Base-by-base conservation (phyloP, 2,329 filamentous ascomycete genomes). In the Alternaria gaisen region DNA sequence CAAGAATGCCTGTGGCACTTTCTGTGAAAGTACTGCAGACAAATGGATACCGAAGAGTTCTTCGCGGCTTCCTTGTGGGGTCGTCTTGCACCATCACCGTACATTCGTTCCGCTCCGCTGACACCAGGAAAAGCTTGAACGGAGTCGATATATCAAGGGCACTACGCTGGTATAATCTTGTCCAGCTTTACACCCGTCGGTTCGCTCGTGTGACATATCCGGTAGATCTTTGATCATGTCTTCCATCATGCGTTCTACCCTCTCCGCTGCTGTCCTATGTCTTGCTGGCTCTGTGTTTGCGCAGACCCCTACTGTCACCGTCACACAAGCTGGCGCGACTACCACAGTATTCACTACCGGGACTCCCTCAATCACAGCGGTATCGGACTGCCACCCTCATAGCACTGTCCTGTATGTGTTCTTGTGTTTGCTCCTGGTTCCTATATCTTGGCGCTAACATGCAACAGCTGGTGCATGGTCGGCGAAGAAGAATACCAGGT, bases 341-440 rank as follows among this genome's bases (percentile, higher is more conserved):
- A 47, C 58, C 7, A 53, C 58, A 7, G 41, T 32, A 8, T 41
- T 36, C 9, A 48, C 53, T n/a, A 57, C 59, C 28, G 56, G 68
- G 3, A 56, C 47, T 6, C 69, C 72, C 4, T 51, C 70, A 1
- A 72, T 79, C 10, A 83, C 84, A 1, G 83, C 83, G 1, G 76
- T 87, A 1, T 86, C 85, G 3, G 81, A 76, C 1, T 88, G 86
- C 58, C 84, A 86, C 69, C 71, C 73, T n/a, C 84, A 86, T 64
- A 81, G 75, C 9, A 77, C 75, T 18, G 65, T 76, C 3, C 81
- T 81, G 81, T 85, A 72, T 56, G 80, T 70, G 6, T 7, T 6
- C 32, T 14, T 2, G n/a, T 12, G 8, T 6, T 18, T 4, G 41
- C 11, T 12, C 7, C 8, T 11, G 28, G 8, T 22, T 18, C 2